Conservation (phyloP, 495 filamentous ascomycete genomes). For the Beverwykella pulmonaria region DNA sequence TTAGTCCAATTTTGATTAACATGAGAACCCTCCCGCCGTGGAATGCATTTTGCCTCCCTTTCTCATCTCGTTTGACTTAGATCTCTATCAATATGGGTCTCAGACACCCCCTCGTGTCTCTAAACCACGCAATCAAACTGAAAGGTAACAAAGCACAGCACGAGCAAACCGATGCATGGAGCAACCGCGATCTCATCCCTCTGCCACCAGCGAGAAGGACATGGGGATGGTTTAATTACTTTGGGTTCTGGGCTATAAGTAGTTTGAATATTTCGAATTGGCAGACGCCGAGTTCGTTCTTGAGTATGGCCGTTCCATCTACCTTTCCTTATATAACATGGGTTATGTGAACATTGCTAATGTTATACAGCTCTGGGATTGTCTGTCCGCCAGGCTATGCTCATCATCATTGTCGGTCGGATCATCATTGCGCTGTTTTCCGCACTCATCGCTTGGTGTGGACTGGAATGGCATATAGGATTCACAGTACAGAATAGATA, state of each 20-base stretch:
- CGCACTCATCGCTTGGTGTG: constrained; percentile 47
- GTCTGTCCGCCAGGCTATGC: constrained; percentile 47
- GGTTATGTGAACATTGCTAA: constrained; percentile 6
- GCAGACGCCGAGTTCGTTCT: constrained; percentile 47
- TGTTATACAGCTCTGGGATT: constrained; percentile 39
- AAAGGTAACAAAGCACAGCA: constrained; percentile 21
- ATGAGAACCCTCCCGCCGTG: no score
- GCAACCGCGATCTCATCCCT: constrained; percentile 44
- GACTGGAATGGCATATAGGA: constrained; percentile 47
- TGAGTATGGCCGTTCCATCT: constrained; percentile 34
- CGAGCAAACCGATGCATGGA: constrained; percentile 36
- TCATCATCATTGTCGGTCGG: constrained; percentile 44
- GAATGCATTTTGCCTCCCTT: neutral
- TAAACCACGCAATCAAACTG: constrained; percentile 8
- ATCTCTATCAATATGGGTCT: constrained; percentile 8
- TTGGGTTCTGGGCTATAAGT: constrained; percentile 41
- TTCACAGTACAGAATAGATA: constrained; percentile 47
- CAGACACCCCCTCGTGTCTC: neutral
- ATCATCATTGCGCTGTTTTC: constrained; percentile 44
- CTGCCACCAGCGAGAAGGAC: constrained; percentile 44
- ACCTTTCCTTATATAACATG: neutral
- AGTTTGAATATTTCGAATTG: constrained; percentile 45
- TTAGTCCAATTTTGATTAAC: no score
- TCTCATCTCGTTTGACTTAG: neutral
- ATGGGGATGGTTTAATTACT: constrained; percentile 44